phyloP scores from a whole-genome alignment of 495 filamentous ascomycete species.

The Bacidia rubella region DNA sequence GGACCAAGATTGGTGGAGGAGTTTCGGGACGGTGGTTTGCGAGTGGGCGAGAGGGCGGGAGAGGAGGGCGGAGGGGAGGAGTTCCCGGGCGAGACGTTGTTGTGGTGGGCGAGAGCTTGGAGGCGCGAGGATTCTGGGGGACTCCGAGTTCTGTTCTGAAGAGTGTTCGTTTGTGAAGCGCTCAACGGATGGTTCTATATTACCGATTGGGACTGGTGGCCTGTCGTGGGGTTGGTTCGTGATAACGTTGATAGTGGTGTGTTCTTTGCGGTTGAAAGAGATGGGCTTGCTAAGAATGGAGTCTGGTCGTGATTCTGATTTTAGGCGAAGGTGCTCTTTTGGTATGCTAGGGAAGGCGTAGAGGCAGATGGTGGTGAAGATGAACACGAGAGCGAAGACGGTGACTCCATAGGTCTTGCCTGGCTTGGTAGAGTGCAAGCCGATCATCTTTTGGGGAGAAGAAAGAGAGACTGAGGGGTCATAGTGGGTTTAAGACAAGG shows the following conservation, averaged over 20 bases:
- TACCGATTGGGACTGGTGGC: not conserved
- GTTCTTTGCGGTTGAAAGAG: not conserved
- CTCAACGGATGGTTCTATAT: not conserved
- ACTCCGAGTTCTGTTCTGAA: too few relatives aligned
- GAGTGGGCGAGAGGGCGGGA: conserved; percentile 5
- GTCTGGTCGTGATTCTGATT: not conserved
- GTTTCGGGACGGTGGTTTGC: conserved; percentile 10
- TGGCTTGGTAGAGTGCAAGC: not conserved
- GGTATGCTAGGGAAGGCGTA: not conserved
- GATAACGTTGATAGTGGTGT: not conserved
- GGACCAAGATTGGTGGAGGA: conserved; percentile 18
- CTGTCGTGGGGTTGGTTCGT: not conserved
- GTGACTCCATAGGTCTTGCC: not conserved
- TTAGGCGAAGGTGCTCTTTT: not conserved
- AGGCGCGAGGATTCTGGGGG: not conserved
- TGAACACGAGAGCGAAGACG: not conserved
- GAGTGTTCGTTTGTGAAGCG: not conserved
- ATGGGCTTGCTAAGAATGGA: not conserved
- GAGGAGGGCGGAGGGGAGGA: not conserved
- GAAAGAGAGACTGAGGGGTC: not conserved
- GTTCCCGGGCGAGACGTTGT: not conserved
- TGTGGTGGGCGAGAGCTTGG: not conserved
- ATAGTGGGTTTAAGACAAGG: not conserved
- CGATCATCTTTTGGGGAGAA: too few relatives aligned
- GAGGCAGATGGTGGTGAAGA: not conserved